Percentiles rank a stretch among this genome's conserved stretches.
Conservation (phyloP, 192 early-diverging fungal genomes). For the Rhizophagus clarus region DNA sequence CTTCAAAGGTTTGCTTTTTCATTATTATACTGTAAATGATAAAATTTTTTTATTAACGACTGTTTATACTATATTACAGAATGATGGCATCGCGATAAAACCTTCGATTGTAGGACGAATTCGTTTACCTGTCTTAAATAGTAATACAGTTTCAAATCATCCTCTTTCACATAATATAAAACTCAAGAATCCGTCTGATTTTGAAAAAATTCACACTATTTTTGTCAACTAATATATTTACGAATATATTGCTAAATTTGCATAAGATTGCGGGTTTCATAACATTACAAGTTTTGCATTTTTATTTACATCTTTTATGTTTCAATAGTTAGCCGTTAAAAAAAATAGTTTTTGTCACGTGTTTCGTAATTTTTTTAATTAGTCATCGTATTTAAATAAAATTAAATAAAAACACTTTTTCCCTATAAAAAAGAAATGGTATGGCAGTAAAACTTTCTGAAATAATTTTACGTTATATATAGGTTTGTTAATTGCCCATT, state of each 20-base stretch:
- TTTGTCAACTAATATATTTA: conserved; percentile 36
- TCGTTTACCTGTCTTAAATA: conserved; percentile 23
- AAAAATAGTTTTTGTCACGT: no score
- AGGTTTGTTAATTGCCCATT: not conserved
- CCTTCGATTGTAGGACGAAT: conserved; percentile 32
- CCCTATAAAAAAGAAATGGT: not conserved
- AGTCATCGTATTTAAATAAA: no score
- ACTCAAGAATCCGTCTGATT: conserved; percentile 35
- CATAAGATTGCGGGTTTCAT: not conserved
- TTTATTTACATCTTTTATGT: no score
- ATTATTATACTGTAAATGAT: not conserved
- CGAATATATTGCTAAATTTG: not conserved
- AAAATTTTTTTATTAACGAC: not conserved
- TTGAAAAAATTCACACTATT: conserved; percentile 38
- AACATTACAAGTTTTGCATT: no score
- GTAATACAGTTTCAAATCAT: not conserved
- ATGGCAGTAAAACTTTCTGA: not conserved
- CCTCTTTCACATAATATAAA: conserved; percentile 27
- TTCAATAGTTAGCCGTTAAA: no score
- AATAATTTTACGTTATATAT: not conserved
- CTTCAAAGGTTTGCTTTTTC: conserved; percentile 27
- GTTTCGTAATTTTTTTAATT: no score
- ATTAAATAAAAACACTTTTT: no score
- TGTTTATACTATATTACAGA: not conserved
- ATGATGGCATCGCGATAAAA: conserved; percentile 1